These are phyloP conservation scores for Straminergon stramineum DNA, from an alignment of 225 moss, liverwort and hornwort genomes.

Conservation along the genomic window DNA sequence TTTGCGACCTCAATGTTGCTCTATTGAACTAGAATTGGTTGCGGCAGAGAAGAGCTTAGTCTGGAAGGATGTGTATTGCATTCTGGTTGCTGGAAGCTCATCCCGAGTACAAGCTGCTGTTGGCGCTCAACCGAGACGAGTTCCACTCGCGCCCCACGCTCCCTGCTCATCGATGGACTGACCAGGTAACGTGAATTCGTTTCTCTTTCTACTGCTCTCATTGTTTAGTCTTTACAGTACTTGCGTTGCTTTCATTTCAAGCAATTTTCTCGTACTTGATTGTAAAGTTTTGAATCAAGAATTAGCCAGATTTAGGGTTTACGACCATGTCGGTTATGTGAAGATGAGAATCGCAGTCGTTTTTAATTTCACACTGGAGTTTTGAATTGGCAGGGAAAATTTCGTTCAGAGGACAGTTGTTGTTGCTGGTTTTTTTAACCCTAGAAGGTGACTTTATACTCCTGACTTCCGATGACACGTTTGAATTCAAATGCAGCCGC, in stretches of 20 bases:
- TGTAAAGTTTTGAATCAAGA: background rate
- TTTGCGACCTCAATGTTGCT: background rate
- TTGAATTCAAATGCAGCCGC: slow-evolving; percentile 5
- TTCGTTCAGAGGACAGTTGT: background rate
- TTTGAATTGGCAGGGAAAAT: background rate
- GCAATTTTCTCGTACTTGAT: background rate
- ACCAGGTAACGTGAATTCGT: slow-evolving; percentile 14
- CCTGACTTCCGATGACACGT: background rate
- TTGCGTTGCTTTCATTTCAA: background rate
- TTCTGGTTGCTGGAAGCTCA: slow-evolving; percentile 89
- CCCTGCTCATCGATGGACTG: slow-evolving; percentile 65
- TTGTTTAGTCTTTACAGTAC: background rate
- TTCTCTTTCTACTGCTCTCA: background rate
- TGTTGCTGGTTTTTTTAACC: background rate
- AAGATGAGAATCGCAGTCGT: background rate
- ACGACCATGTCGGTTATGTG: background rate
- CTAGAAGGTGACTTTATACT: background rate
- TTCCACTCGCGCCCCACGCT: slow-evolving; percentile 57
- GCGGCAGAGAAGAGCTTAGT: background rate
- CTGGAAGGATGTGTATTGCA: slow-evolving; percentile 65
- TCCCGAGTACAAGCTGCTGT: slow-evolving; percentile 65
- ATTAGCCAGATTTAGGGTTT: background rate
- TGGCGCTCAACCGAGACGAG: slow-evolving; percentile 82
- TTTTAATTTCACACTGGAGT: background rate
- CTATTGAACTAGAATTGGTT: background rate